phyloP scores from a whole-genome alignment of 192 early-diverging fungal species.

The Backusella tarrabulga region DNA sequence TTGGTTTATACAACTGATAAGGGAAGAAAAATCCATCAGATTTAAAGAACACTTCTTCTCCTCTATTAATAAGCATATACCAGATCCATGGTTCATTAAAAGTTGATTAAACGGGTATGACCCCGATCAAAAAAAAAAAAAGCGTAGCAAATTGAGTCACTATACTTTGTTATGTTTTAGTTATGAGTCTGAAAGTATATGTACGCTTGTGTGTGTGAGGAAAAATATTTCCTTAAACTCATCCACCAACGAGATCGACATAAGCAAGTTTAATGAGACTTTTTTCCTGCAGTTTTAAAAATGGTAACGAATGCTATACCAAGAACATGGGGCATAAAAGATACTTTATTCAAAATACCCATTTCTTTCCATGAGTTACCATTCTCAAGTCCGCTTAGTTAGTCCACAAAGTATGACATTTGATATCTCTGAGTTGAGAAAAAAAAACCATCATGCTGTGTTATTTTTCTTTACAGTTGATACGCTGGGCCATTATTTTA shows the following conservation, averaged over 20 bases:
- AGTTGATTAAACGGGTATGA: background rate
- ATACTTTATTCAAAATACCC: background rate
- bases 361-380: background rate
- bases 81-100: background rate
- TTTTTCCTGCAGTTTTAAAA: conserved; percentile 5
- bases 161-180: background rate
- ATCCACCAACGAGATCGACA: conserved; percentile 4
- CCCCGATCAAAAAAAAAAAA: background rate
- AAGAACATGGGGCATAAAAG: background rate
- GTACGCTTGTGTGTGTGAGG: background rate
- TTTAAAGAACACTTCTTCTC: background rate
- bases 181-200: conserved; percentile 1
- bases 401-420: background rate
- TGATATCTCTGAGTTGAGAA: background rate
- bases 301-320: background rate
- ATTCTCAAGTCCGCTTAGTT: background rate
- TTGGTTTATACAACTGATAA: conserved; percentile 1
- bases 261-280: background rate
- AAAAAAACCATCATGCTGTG: background rate
- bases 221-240: background rate
- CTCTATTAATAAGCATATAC: background rate
- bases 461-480: background rate
- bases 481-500: background rate
- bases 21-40: background rate
- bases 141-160: background rate